phyloP scores from a whole-genome alignment of 306 rosid genomes.

The Datisca glomerata region DNA sequence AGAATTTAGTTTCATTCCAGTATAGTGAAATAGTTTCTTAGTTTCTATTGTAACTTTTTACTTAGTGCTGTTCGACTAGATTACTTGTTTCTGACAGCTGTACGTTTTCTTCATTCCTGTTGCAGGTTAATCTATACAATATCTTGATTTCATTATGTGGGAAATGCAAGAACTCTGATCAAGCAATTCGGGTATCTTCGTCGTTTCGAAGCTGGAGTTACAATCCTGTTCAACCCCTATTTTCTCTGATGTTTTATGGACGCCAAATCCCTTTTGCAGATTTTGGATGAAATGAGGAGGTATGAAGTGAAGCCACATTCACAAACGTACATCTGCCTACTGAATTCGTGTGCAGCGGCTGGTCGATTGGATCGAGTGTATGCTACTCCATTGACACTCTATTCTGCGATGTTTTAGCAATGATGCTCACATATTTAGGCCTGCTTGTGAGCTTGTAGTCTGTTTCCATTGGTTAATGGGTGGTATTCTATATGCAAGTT shows the following conservation, averaged over 20 bases:
- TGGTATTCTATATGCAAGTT: no score
- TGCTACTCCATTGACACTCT: slow-evolving; percentile 16
- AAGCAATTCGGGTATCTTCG: slow-evolving; percentile 68
- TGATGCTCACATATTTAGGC: no score
- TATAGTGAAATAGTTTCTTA: no score
- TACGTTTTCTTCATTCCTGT: slow-evolving; percentile 9
- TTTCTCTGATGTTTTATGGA: slow-evolving; percentile 6
- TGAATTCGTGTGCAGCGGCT: slow-evolving; percentile 79
- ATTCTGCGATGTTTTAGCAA: no score
- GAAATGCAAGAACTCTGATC: slow-evolving; percentile 66
- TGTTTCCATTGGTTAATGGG: no score
- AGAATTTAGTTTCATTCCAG: no score
- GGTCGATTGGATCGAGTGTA: slow-evolving; percentile 87
- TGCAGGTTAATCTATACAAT: slow-evolving; percentile 67
- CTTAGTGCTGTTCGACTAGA: no score
- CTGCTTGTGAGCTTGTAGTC: no score
- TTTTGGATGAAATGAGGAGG: slow-evolving; percentile 84
- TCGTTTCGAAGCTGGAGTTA: no score
- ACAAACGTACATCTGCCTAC: slow-evolving; percentile 74
- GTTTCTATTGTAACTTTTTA: no score
- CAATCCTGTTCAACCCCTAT: slow-evolving; percentile 1
- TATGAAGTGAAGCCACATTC: slow-evolving; percentile 66
- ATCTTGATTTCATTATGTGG: slow-evolving; percentile 75
- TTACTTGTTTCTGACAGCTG: no score
- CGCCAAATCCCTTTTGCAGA: slow-evolving; percentile 27